These are phyloP conservation scores for Porodaedalea pini DNA, from an alignment of 1,284 basidiomycete species.

Conservation along the genomic window DNA sequence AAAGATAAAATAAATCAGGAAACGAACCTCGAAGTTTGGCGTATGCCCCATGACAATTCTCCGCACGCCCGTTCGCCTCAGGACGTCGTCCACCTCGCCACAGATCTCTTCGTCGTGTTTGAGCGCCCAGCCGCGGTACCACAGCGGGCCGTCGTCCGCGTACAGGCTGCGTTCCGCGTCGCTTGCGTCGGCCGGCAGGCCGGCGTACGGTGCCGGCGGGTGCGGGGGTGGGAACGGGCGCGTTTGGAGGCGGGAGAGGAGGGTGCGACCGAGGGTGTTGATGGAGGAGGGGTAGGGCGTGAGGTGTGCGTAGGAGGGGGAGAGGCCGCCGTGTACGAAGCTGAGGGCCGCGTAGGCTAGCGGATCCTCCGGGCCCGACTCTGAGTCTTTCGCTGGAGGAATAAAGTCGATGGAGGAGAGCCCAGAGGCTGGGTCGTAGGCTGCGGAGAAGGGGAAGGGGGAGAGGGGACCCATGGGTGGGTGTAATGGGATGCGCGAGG, in stretches of 20 bases:
- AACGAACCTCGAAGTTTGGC: slow-evolving; percentile 71
- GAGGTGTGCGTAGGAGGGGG: slow-evolving; percentile 68
- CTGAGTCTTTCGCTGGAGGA: slow-evolving; percentile 27
- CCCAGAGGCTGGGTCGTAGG: slow-evolving; percentile 67
- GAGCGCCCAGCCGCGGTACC: slow-evolving; percentile 89
- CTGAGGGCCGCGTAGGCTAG: slow-evolving; percentile 75
- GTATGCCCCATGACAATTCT: slow-evolving; percentile 95
- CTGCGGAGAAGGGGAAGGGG: slow-evolving; percentile 72
- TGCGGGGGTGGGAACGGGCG: slow-evolving; percentile 66
- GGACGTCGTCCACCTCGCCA: slow-evolving; percentile 62
- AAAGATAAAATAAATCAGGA: slow-evolving; percentile 5
- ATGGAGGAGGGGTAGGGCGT: slow-evolving; percentile 79
- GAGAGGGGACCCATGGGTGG: slow-evolving; percentile 52
- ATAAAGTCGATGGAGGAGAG: slow-evolving; percentile 28
- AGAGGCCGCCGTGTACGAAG: slow-evolving; percentile 86
- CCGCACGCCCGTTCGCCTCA: slow-evolving; percentile 71
- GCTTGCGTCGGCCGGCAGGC: slow-evolving; percentile 65
- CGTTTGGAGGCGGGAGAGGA: slow-evolving; percentile 63
- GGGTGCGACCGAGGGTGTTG: slow-evolving; percentile 64
- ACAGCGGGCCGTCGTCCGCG: slow-evolving; percentile 73
- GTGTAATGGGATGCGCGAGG: slow-evolving; percentile 78
- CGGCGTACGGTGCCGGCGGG: slow-evolving; percentile 76
- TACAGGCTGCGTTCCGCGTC: slow-evolving; percentile 70
- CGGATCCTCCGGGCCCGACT: slow-evolving; percentile 39
- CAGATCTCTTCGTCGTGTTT: slow-evolving; percentile 71